Evolutionary conservation across 768 basidiomycete genomes (phyloP).

Genomic region (Termitomyces sp.): DNA sequence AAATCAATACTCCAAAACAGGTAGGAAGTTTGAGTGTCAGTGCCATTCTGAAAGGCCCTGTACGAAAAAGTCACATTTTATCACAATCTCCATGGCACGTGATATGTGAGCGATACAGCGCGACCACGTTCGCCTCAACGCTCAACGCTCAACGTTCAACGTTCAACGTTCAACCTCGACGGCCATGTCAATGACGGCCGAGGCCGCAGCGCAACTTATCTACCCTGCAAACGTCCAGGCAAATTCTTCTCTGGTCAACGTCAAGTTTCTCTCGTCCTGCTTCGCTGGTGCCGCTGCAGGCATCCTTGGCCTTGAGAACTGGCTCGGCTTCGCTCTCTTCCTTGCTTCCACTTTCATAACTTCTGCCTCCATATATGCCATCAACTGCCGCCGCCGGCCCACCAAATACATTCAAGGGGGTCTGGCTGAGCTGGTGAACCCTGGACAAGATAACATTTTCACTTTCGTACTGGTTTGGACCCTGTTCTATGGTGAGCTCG

Average conservation of each 20-base stretch:
- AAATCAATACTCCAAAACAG: too few species aligned
- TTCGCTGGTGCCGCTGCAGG: slow-evolving; percentile 87
- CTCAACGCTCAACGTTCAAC: background rate
- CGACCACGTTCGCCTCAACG: slow-evolving; percentile 4
- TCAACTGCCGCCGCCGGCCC: slow-evolving; percentile 71
- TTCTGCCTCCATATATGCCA: slow-evolving; percentile 52
- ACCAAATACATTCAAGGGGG: slow-evolving; percentile 60
- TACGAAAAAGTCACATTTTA: too few species aligned
- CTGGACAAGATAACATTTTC: slow-evolving; percentile 87
- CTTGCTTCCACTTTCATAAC: slow-evolving; percentile 61
- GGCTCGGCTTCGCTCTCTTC: slow-evolving; percentile 79
- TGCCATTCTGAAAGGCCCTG: too few species aligned
- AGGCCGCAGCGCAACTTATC: slow-evolving; percentile 53
- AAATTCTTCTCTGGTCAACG: slow-evolving; percentile 54
- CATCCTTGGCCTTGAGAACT: slow-evolving; percentile 84
- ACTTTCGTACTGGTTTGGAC: slow-evolving; percentile 95
- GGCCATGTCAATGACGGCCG: slow-evolving; percentile 43
- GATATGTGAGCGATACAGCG: background rate
- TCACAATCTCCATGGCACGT: background rate
- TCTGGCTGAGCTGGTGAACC: slow-evolving; percentile 63
- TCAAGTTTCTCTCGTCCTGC: slow-evolving; percentile 80
- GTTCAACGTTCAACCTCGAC: slow-evolving; percentile 2
- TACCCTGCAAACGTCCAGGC: slow-evolving; percentile 62
- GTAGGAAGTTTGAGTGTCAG: too few species aligned
- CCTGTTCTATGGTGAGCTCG: slow-evolving; percentile 74